phyloP scores from a whole-genome alignment of 2,329 filamentous ascomycete species.

The Botrytis fabae region DNA sequence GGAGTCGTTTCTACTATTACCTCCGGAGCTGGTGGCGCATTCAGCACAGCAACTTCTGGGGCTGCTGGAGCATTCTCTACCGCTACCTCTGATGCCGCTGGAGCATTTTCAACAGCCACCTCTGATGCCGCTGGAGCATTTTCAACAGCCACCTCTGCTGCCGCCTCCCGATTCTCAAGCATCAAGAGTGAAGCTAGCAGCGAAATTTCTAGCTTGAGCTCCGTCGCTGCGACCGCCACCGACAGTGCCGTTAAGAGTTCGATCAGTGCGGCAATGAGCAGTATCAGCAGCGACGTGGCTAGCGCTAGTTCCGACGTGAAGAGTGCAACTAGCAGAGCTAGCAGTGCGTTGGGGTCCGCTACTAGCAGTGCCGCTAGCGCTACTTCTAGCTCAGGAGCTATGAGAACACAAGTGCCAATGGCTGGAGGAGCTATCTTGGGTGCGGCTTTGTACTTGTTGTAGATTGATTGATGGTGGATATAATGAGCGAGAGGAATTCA shows the following conservation, averaged over 20 bases:
- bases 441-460: slow-evolving; percentile 23
- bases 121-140: slow-evolving; percentile 4
- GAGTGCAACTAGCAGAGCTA: slow-evolving; percentile 12
- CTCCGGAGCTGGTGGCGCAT: neutral
- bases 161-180: slow-evolving; percentile 5
- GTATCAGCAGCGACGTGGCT: slow-evolving; percentile 12
- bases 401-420: slow-evolving; percentile 22
- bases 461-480: slow-evolving; percentile 8
- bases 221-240: slow-evolving; percentile 14
- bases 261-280: slow-evolving; percentile 11
- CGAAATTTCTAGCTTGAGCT: slow-evolving; percentile 16
- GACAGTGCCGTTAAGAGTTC: slow-evolving; percentile 18
- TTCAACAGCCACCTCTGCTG: slow-evolving; percentile 6
- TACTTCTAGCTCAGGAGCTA: slow-evolving; percentile 19
- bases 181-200: slow-evolving; percentile 9
- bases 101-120: neutral
- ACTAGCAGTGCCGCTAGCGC: neutral
- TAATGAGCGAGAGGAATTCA: neutral
- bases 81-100: neutral
- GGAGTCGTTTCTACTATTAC: slow-evolving; percentile 1
- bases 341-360: neutral
- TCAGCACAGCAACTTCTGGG: neutral
- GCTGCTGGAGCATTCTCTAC: neutral
- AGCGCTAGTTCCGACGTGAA: neutral
- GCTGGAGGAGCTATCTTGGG: slow-evolving; percentile 18